Evolutionary conservation across 2,329 filamentous ascomycete genomes (phyloP), one percentile per base, ranked within the genome.

Genomic region (Cryphonectria nitschkei): DNA sequence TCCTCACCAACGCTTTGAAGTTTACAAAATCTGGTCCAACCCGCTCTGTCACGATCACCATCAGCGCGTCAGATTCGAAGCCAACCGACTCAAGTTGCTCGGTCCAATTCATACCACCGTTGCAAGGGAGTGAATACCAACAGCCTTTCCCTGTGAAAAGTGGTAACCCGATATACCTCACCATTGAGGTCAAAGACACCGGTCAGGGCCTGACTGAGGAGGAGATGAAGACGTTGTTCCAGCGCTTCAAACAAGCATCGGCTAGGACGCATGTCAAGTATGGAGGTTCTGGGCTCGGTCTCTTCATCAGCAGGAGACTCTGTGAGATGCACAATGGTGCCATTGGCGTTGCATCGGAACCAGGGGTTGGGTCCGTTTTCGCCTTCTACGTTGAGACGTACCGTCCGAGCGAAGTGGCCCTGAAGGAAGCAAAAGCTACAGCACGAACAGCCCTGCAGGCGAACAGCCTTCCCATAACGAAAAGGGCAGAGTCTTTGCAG

Each of bases 1-100:
- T 95, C 1, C 87, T 93, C 11, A 93, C 92, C 9, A 95, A 95
- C 76, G 92, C 92, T 0, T 90, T 95, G 79, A 95, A 95, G 76
- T 95, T 95, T 77, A 95, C 93, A 0, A 89, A 89, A 50, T 85
- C 85, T 0, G 88, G 90, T 26, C 84, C 84, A 22, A 87, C 83
- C 16, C 86, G 89, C 9, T 87, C 88, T 58, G 85, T 89, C 46
- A 81, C 80, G 1, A 82, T 88, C 2, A 80, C 78, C 43, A 79
- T 89, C 63, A 84, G 84, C 62, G 85, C 82, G 11, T 84, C 80
- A 32, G 78, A 75, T 43, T 75, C 76, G 26, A 79, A 78, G 32
- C 85, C 84, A 0, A 79, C 79, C 32, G 80, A 79, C 68, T 80
- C 77, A 65, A 82, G 75, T 50, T 84, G 84, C 46, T 79, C 81